Evolutionary conservation across 768 basidiomycete genomes (phyloP).

Genomic region (Psilocybe tampanensis): DNA sequence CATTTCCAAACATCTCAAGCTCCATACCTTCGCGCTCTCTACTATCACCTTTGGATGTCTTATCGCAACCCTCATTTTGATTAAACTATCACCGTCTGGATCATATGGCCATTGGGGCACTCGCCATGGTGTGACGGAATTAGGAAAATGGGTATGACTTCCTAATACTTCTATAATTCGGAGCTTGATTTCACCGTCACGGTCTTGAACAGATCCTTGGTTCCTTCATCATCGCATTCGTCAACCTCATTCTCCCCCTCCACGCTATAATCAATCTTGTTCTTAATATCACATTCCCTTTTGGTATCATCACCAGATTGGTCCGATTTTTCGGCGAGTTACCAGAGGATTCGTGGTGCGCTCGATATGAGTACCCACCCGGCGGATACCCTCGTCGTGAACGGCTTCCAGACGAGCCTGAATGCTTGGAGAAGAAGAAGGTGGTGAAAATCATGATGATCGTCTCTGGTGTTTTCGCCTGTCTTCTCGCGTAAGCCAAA

Average conservation of each 20-base stretch:
- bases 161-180: background rate
- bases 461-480: background rate
- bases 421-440: background rate
- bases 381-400: background rate
- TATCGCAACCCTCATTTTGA: background rate
- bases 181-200: background rate
- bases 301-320: background rate
- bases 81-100: background rate
- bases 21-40: background rate
- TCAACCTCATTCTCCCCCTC: background rate
- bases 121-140: background rate
- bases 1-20: background rate
- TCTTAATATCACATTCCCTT: background rate
- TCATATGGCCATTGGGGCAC: background rate
- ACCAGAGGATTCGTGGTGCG: background rate
- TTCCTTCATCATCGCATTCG: background rate
- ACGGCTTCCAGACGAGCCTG: background rate
- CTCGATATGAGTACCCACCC: background rate
- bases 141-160: background rate
- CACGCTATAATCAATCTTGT: background rate
- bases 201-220: background rate
- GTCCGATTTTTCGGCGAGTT: background rate
- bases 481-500: background rate
- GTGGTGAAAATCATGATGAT: background rate
- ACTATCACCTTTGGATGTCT: background rate